Conservation (phyloP, 768 basidiomycete genomes). For the Piloderma croceum region DNA sequence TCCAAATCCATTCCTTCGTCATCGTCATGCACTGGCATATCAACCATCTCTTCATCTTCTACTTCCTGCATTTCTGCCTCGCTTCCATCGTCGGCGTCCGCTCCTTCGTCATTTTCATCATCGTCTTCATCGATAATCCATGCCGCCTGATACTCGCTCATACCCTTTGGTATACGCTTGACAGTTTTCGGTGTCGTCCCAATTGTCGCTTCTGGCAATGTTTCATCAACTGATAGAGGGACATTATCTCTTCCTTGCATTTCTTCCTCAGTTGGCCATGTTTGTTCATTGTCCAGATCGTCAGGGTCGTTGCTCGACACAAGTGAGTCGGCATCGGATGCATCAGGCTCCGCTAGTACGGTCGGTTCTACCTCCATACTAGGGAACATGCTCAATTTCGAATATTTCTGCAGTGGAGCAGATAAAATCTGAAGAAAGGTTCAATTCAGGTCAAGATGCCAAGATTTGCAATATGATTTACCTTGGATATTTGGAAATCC, state of each 20-base stretch:
- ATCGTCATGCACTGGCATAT: slow-evolving; percentile 48
- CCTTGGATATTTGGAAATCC: slow-evolving; percentile 82
- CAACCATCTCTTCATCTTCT: slow-evolving; percentile 62
- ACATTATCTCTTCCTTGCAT: slow-evolving; percentile 41
- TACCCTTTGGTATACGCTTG: slow-evolving; percentile 88
- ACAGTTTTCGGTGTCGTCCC: slow-evolving; percentile 78
- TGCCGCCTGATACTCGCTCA: slow-evolving; percentile 93
- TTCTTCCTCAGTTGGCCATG: slow-evolving; percentile 98
- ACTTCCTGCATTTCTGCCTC: slow-evolving; percentile 37
- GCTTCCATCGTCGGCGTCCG: slow-evolving; percentile 24
- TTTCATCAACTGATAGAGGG: slow-evolving; percentile 15
- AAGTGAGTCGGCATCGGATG: slow-evolving; percentile 73
- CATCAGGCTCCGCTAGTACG: slow-evolving; percentile 58
- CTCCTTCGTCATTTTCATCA: slow-evolving; percentile 38
- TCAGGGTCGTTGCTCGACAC: slow-evolving; percentile 86
- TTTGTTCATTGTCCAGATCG: slow-evolving; percentile 90
- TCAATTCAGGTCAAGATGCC: slow-evolving; percentile 1
- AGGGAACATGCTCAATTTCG: slow-evolving; percentile 28
- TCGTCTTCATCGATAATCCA: slow-evolving; percentile 86
- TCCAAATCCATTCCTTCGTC: slow-evolving; percentile 54
- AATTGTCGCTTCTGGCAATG: slow-evolving; percentile 55
- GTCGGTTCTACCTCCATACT: slow-evolving; percentile 67
- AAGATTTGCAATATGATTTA: slow-evolving; percentile 25
- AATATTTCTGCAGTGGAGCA: slow-evolving; percentile 41
- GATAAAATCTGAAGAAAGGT: slow-evolving; percentile 57